Base-by-base conservation (phyloP, 2,329 filamentous ascomycete genomes). In the Exophiala aquamarina region DNA sequence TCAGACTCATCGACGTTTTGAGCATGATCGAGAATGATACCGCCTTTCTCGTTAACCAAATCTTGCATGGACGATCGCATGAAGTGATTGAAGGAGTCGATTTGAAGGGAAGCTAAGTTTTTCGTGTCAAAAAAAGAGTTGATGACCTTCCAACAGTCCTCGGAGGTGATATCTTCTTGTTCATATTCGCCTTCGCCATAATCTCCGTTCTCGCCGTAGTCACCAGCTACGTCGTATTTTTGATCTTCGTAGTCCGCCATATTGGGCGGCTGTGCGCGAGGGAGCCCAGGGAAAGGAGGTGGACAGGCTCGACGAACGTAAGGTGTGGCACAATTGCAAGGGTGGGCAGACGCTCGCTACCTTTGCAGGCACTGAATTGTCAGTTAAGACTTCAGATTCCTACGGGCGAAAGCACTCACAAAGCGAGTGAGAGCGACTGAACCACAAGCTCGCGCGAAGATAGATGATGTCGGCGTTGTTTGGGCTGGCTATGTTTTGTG, bases 91-190 rank as follows among this genome's bases (percentile, higher is more conserved):
- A 95, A 98, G 0, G 94, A 98, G 67, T 97, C 92, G 54, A 97
- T 84, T 74, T 98, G 93, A 71, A 98, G 92, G 13, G 93, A 95
- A 17, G 95, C 93, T 23, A 98, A 79, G 62, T 93, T 92, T 72
- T 97, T 98, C 54, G 84, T 81, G 61, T 96, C 89, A 73, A 98
- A 98, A 76, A 96, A 97, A 8, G 93, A 87, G 47, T 88, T 90
- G 66, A 98, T 97, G 63, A 97, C 92, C 57, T 87, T 87, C 93
- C 94, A 98, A 76, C 90, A 96, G 72, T 98, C 94, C 74, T 97
- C 93, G 52, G 91, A 89, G 19, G 91, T 95, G 72, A 97, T 95
- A 59, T 76, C 76, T 50, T 78, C 73, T 53, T 84, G 81, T 28
- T 81, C 64, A 32, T 74, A 83, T 53, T 86, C 83, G 49, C 79